Evolutionary conservation across 108 stramenopile species (phyloP).

Genomic region (Cylindrotheca fusiformis): DNA sequence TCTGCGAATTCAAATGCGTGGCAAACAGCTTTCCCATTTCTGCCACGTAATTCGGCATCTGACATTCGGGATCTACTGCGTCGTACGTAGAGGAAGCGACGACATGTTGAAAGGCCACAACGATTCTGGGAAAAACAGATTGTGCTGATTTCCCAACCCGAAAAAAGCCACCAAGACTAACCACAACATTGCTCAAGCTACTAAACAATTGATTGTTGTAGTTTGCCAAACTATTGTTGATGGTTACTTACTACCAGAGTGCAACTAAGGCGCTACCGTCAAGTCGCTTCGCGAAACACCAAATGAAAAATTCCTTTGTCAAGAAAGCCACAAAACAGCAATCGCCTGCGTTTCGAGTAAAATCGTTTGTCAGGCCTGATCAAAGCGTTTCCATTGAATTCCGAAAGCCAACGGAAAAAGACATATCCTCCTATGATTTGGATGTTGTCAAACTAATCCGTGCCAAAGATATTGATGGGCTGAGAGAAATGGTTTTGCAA

Average conservation of each 20-base stretch:
- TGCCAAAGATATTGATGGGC: constrained; percentile 34
- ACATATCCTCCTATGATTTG: constrained; percentile 54
- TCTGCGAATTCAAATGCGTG: too few relatives aligned
- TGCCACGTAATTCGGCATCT: too few relatives aligned
- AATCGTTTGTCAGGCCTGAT: neutral
- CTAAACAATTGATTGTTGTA: constrained; percentile 56
- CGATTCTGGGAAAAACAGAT: too few relatives aligned
- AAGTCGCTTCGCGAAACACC: neutral
- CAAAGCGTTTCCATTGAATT: neutral
- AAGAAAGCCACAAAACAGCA: neutral
- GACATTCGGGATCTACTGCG: too few relatives aligned
- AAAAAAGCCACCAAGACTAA: constrained; percentile 31
- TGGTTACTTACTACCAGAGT: neutral
- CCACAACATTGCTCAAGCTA: constrained; percentile 27
- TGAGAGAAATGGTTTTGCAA: constrained; percentile 26
- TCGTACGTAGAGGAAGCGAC: too few relatives aligned
- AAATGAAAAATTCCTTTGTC: neutral
- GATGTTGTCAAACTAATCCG: constrained; percentile 54
- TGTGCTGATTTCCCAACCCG: too few relatives aligned
- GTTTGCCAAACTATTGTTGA: too few relatives aligned
- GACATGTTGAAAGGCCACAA: neutral
- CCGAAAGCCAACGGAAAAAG: constrained; percentile 40
- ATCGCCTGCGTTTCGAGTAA: neutral
- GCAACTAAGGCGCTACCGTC: neutral
- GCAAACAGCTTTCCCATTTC: too few relatives aligned